Percentiles rank a stretch among this genome's conserved stretches.
phyloP scores from a whole-genome alignment of 2,329 filamentous ascomycete species.

The Scleromitrula shiraiana region DNA sequence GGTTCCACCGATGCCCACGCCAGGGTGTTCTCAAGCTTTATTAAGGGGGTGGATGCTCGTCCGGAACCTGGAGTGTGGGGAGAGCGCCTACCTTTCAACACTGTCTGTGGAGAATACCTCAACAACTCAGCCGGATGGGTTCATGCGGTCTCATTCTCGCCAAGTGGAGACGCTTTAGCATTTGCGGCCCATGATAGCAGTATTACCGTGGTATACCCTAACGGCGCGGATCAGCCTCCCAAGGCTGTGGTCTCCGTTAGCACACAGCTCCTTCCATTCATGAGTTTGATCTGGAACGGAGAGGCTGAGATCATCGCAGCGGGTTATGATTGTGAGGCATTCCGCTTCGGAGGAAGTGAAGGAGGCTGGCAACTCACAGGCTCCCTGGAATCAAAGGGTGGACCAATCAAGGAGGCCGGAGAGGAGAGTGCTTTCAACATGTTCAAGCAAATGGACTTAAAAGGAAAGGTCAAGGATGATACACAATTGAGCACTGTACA shows the following conservation, averaged over 20 bases:
- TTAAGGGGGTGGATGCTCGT: slow-evolving; percentile 85
- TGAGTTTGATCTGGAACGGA: slow-evolving; percentile 83
- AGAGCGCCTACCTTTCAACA: slow-evolving; percentile 94
- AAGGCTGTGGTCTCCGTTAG: slow-evolving; percentile 82
- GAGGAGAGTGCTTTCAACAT: slow-evolving; percentile 96
- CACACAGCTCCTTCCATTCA: slow-evolving; percentile 86
- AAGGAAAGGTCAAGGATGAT: slow-evolving; percentile 85
- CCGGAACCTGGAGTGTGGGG: slow-evolving; percentile 89
- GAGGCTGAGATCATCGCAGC: slow-evolving; percentile 93
- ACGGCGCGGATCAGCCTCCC: slow-evolving; percentile 82
- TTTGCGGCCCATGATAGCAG: slow-evolving; percentile 95
- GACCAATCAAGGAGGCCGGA: slow-evolving; percentile 43
- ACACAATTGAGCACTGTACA: slow-evolving; percentile 92
- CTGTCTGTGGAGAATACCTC: slow-evolving; percentile 90
- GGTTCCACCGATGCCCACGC: slow-evolving; percentile 97
- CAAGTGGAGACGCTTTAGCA: slow-evolving; percentile 83
- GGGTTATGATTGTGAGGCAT: slow-evolving; percentile 84
- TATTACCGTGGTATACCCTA: slow-evolving; percentile 92
- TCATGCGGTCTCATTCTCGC: slow-evolving; percentile 87
- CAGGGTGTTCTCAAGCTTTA: slow-evolving; percentile 87
- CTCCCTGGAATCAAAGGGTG: slow-evolving; percentile 65
- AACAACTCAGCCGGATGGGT: slow-evolving; percentile 98
- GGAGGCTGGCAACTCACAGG: slow-evolving; percentile 78
- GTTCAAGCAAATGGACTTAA: slow-evolving; percentile 98
- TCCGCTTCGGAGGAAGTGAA: slow-evolving; percentile 74